Percentiles rank a stretch among this genome's conserved stretches.
These are phyloP conservation scores for Colletotrichum eremochloae DNA, from an alignment of 2,329 filamentous ascomycete species.

Conservation along the genomic window DNA sequence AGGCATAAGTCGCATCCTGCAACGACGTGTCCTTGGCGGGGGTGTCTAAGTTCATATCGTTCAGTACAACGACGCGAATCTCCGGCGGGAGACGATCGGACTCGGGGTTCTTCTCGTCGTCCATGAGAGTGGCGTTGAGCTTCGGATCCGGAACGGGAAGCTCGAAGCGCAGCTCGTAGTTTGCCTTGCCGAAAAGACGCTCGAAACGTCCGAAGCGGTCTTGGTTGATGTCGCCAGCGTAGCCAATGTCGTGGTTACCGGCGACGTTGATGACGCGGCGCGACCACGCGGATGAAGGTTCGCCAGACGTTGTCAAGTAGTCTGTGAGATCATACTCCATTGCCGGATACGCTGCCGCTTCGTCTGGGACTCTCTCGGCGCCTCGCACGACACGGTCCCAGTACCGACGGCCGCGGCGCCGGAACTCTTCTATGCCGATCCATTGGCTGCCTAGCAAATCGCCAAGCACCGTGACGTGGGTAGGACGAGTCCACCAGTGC, in stretches of 20 bases:
- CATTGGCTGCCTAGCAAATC: slow-evolving; percentile 96
- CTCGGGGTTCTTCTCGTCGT: slow-evolving; percentile 58
- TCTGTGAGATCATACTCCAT: slow-evolving; percentile 65
- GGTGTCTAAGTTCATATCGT: slow-evolving; percentile 93
- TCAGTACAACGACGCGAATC: slow-evolving; percentile 86
- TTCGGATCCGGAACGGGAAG: slow-evolving; percentile 61
- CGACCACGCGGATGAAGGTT: slow-evolving; percentile 70
- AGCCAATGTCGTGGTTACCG: slow-evolving; percentile 97
- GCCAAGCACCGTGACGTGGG: slow-evolving; percentile 89
- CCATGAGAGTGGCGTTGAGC: slow-evolving; percentile 56
- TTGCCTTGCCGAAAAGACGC: slow-evolving; percentile 84
- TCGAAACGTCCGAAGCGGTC: slow-evolving; percentile 85
- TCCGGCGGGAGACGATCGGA: slow-evolving; percentile 71
- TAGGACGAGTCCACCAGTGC: slow-evolving; percentile 86
- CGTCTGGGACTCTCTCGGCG: slow-evolving; percentile 72
- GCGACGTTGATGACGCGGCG: slow-evolving; percentile 87
- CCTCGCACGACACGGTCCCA: slow-evolving; percentile 86
- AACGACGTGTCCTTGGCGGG: slow-evolving; percentile 77
- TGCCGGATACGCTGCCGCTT: slow-evolving; percentile 63
- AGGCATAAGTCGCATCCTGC: slow-evolving; percentile 82
- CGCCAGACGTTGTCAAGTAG: slow-evolving; percentile 59
- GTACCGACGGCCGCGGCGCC: slow-evolving; percentile 77
- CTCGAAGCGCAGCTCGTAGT: slow-evolving; percentile 88
- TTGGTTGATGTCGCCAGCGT: slow-evolving; percentile 89
- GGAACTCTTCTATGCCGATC: slow-evolving; percentile 89